phyloP scores from a whole-genome alignment of 108 stramenopile genomes.

The Cyclotella sp. region DNA sequence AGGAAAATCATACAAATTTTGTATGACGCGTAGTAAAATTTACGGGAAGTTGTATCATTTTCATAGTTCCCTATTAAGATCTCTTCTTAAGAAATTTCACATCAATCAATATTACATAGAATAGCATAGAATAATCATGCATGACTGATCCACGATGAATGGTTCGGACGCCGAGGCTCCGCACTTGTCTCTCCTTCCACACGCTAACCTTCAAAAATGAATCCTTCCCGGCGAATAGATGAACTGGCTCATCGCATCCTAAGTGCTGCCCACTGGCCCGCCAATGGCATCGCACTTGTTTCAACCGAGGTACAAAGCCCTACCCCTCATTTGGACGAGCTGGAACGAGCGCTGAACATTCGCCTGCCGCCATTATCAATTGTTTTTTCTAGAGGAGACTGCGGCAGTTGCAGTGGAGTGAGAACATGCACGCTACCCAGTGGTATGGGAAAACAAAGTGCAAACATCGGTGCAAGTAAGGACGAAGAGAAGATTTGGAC shows the following conservation, averaged over 20 bases:
- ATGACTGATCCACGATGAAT: too few species aligned
- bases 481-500: constrained; percentile 12
- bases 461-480: too few species aligned
- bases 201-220: background rate
- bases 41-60: too few species aligned
- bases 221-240: constrained; percentile 35
- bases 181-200: background rate
- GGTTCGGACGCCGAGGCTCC: constrained; percentile 4
- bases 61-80: too few species aligned
- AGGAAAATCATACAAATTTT: too few species aligned
- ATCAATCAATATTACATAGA: too few species aligned
- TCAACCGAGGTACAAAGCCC: background rate
- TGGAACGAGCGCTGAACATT: constrained; percentile 44
- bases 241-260: constrained; percentile 44
- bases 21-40: too few species aligned
- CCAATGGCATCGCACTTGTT: background rate
- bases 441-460: background rate
- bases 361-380: background rate
- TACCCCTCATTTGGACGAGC: constrained; percentile 44
- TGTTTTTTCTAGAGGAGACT: background rate
- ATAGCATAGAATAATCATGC: too few species aligned
- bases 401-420: background rate
- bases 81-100: too few species aligned
- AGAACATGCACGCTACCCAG: background rate
- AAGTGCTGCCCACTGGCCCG: constrained; percentile 25